A percentile compares a stretch with the other conserved stretches of the same genome.
These are phyloP conservation scores for Tetracladium setigerum DNA, from an alignment of 495 filamentous ascomycete species.

Conservation along the genomic window DNA sequence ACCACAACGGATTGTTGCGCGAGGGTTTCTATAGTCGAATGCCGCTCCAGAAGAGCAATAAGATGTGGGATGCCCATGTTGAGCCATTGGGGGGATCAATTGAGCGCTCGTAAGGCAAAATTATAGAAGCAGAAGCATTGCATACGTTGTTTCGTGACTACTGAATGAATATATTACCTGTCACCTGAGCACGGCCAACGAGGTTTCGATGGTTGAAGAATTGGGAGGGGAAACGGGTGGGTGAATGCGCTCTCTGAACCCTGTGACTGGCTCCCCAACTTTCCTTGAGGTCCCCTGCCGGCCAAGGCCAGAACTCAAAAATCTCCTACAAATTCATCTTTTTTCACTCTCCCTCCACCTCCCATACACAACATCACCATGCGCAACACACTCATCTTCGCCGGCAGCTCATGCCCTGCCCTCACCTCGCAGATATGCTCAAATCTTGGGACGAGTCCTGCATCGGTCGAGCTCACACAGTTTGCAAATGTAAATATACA, in stretches of 20 bases:
- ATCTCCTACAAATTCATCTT: neutral
- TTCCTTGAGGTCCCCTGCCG: no score
- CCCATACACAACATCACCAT: slow-evolving; percentile 25
- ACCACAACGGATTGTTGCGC: slow-evolving; percentile 45
- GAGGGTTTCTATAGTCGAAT: slow-evolving; percentile 42
- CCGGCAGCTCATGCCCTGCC: slow-evolving; percentile 48
- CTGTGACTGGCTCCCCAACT: no score
- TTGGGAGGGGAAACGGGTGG: no score
- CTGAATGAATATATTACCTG: no score
- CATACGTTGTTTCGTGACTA: no score
- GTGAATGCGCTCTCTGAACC: no score
- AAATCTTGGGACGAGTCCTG: slow-evolving; percentile 49
- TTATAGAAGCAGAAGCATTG: no score
- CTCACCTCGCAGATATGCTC: slow-evolving; percentile 51
- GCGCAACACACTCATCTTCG: slow-evolving; percentile 50
- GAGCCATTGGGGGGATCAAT: neutral
- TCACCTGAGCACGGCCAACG: no score
- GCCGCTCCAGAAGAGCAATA: slow-evolving; percentile 48
- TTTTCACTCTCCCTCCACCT: slow-evolving; percentile 3
- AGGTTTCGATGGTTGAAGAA: no score
- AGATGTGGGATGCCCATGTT: slow-evolving; percentile 69
- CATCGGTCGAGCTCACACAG: slow-evolving; percentile 49
- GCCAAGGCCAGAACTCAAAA: no score
- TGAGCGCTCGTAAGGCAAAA: neutral
- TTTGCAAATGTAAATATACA: slow-evolving; percentile 44